A percentile compares a stretch with the other conserved stretches of the same genome.
Conservation (phyloP, 768 basidiomycete genomes). For the Calocera cornea region DNA sequence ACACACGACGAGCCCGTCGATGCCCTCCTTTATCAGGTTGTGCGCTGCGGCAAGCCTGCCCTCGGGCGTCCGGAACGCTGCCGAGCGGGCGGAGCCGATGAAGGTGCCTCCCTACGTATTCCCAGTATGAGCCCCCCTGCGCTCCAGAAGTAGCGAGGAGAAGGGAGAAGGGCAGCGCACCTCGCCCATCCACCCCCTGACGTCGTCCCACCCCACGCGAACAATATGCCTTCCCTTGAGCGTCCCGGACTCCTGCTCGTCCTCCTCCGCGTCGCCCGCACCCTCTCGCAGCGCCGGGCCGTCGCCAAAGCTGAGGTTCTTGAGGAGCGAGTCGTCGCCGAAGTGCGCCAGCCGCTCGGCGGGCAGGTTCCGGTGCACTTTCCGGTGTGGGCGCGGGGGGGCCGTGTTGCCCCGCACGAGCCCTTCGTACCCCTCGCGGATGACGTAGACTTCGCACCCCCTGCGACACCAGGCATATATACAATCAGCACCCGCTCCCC, state of each 20-base stretch:
- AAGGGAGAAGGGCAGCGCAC: constrained; percentile 31
- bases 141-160: background rate
- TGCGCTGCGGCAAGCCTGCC: constrained; percentile 79
- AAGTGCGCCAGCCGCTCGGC: constrained; percentile 19
- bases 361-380: constrained; percentile 6
- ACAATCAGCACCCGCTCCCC: background rate
- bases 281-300: constrained; percentile 66
- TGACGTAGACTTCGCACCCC: constrained; percentile 90
- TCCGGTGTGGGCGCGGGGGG: constrained; percentile 13
- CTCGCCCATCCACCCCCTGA: constrained; percentile 86
- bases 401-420: constrained; percentile 79
- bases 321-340: constrained; percentile 29
- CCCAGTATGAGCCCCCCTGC: too few relatives aligned
- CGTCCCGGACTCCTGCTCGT: constrained; percentile 53
- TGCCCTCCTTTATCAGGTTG: constrained; percentile 91
- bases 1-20: constrained; percentile 92
- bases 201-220: constrained; percentile 95
- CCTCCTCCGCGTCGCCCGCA: constrained; percentile 43
- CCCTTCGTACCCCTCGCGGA: constrained; percentile 97
- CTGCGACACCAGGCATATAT: constrained; percentile 29
- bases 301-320: constrained; percentile 72
- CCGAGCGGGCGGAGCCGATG: constrained; percentile 84
- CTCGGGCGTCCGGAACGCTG: constrained; percentile 69
- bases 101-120: constrained; percentile 70
- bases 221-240: constrained; percentile 89